Percentiles rank a stretch among this genome's conserved stretches.
Conservation (phyloP, 805 yeast genomes). For the Komagataella kurtzmanii region DNA sequence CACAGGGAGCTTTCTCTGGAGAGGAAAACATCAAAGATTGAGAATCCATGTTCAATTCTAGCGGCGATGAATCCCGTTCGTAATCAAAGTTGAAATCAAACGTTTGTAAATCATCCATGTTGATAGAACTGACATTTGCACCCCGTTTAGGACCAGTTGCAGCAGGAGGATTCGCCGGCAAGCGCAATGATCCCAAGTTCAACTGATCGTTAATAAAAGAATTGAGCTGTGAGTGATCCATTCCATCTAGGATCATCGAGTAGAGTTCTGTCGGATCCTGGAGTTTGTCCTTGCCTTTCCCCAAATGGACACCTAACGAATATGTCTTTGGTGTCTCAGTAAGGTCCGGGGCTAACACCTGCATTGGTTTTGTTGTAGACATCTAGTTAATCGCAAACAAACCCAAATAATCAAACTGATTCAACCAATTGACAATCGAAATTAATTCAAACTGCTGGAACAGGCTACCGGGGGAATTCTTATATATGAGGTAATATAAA, state of each 20-base stretch:
- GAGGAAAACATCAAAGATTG: neutral
- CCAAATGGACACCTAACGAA: neutral
- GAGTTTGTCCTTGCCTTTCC: neutral
- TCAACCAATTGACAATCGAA: neutral
- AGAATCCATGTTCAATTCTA: neutral
- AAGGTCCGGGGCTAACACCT: neutral
- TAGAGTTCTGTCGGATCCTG: neutral
- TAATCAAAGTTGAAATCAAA: neutral
- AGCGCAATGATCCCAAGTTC: neutral
- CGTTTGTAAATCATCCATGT: neutral
- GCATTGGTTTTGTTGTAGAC: neutral
- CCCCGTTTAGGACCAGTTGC: neutral
- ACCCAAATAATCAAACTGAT: neutral
- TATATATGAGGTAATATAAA: neutral
- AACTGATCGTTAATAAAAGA: neutral
- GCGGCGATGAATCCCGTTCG: neutral
- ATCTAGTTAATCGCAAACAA: neutral
- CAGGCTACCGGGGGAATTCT: neutral
- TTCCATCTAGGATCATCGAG: neutral
- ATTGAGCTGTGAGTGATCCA: neutral
- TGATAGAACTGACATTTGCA: neutral
- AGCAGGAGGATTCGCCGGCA: neutral
- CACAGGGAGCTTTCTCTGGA: neutral
- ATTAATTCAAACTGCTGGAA: neutral
- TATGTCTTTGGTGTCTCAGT: neutral